phyloP scores from a whole-genome alignment of 1,284 basidiomycete species.

The Pyrrhoderma noxium region DNA sequence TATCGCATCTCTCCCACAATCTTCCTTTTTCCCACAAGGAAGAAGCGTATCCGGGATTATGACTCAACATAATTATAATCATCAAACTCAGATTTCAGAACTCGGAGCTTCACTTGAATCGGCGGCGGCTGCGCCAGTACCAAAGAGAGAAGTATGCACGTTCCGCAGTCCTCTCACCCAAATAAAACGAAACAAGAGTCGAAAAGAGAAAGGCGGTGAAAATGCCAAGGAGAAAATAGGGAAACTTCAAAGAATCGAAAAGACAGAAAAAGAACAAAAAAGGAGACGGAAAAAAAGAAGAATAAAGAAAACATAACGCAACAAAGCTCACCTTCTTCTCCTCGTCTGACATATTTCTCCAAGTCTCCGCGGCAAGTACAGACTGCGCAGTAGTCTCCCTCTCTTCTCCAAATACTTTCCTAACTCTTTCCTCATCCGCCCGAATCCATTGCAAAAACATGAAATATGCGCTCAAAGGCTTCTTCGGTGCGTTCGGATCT shows the following conservation, averaged over 20 bases:
- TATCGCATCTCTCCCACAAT: too few relatives aligned
- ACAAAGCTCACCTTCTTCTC: slow-evolving; percentile 71
- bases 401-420: slow-evolving; percentile 85
- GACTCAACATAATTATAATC: too few relatives aligned
- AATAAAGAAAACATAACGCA: slow-evolving; percentile 12
- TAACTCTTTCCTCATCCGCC: slow-evolving; percentile 62
- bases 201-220: neutral
- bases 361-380: slow-evolving; percentile 86
- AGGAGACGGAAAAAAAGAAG: slow-evolving; percentile 7
- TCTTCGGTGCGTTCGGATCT: slow-evolving; percentile 95
- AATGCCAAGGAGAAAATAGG: neutral
- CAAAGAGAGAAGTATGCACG: too few relatives aligned
- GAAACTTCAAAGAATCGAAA: neutral
- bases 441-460: slow-evolving; percentile 90
- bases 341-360: slow-evolving; percentile 86
- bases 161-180: too few relatives aligned
- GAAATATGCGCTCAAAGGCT: slow-evolving; percentile 91
- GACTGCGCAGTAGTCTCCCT: slow-evolving; percentile 93
- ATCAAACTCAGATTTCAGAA: too few relatives aligned
- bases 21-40: too few relatives aligned
- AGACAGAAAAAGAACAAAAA: slow-evolving; percentile 7
- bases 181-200: too few relatives aligned
- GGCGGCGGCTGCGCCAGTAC: too few relatives aligned
- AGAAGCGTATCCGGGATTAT: too few relatives aligned
- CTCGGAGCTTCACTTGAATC: too few relatives aligned